phyloP scores from a whole-genome alignment of 768 basidiomycete species.

The Lentinula edodes region DNA sequence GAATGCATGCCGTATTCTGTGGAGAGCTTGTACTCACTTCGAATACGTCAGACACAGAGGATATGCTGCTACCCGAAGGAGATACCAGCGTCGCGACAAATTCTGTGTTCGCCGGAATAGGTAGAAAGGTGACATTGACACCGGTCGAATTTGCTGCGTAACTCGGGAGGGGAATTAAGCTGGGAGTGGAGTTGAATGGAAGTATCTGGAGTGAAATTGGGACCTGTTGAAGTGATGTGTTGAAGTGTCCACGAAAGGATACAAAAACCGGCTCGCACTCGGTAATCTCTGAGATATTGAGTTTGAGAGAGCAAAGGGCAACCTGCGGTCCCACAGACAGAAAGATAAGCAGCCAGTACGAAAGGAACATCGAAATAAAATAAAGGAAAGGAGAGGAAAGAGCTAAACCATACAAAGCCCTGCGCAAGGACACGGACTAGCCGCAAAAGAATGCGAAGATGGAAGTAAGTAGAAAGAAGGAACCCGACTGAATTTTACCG shows the following conservation, averaged over 20 bases:
- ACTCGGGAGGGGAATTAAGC: slow-evolving; percentile 40
- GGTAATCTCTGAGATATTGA: slow-evolving; percentile 36
- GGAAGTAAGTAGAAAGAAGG: slow-evolving; percentile 15
- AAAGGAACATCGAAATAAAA: slow-evolving; percentile 18
- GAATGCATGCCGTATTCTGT: slow-evolving; percentile 38
- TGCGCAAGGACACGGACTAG: slow-evolving; percentile 25
- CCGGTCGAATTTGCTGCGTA: slow-evolving; percentile 31
- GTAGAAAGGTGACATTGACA: slow-evolving; percentile 44
- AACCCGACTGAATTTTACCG: not conserved
- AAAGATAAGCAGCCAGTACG: slow-evolving; percentile 24
- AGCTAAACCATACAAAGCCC: slow-evolving; percentile 20
- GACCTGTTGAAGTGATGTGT: slow-evolving; percentile 22
- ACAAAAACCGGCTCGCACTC: slow-evolving; percentile 51
- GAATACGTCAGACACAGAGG: slow-evolving; percentile 43
- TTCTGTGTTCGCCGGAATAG: slow-evolving; percentile 39
- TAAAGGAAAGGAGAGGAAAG: slow-evolving; percentile 9
- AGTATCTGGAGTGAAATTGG: slow-evolving; percentile 46
- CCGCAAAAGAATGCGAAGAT: slow-evolving; percentile 20
- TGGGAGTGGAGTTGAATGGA: slow-evolving; percentile 46
- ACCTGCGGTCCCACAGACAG: slow-evolving; percentile 34
- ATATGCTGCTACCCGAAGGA: slow-evolving; percentile 28
- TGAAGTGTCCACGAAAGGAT: slow-evolving; percentile 33
- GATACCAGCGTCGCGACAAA: slow-evolving; percentile 57
- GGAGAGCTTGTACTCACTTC: slow-evolving; percentile 31
- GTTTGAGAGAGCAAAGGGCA: slow-evolving; percentile 29